These are phyloP conservation scores for Capsella rubella DNA, from an alignment of 441 rosid genomes.

Conservation along the genomic window DNA sequence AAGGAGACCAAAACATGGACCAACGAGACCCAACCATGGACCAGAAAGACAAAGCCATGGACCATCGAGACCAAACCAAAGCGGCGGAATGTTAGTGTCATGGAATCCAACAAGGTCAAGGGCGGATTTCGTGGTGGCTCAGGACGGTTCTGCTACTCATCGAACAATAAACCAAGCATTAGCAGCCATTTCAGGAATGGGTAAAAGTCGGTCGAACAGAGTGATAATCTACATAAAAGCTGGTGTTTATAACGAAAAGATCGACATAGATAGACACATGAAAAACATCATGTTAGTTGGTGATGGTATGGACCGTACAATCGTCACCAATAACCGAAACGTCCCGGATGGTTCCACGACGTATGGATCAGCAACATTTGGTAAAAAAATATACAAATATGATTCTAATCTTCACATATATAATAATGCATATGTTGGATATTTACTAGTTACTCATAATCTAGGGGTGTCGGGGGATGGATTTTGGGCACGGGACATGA, in stretches of 20 bases:
- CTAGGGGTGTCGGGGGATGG: constrained; percentile 71
- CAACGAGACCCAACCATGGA: constrained; percentile 24
- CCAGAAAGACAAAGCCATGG: constrained; percentile 5
- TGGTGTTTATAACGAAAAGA: constrained; percentile 63
- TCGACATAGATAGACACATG: constrained; percentile 52
- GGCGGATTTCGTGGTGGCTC: constrained; percentile 64
- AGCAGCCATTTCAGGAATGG: constrained; percentile 51
- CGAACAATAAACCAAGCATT: constrained; percentile 63
- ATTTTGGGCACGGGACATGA: constrained; percentile 77
- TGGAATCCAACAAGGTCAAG: constrained; percentile 63
- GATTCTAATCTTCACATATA: neutral
- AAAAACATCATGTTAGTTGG: constrained; percentile 67
- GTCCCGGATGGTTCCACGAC: constrained; percentile 63
- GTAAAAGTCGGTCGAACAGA: constrained; percentile 38
- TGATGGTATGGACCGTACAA: constrained; percentile 71
- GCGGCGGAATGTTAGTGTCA: constrained; percentile 49
- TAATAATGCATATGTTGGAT: neutral
- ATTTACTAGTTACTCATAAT: neutral
- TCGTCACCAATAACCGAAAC: constrained; percentile 54
- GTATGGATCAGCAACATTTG: constrained; percentile 65
- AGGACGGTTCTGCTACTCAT: constrained; percentile 64
- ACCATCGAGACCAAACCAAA: constrained; percentile 10
- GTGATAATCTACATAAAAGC: constrained; percentile 64
- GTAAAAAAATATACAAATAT: constrained; percentile 39
- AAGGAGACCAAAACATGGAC: constrained; percentile 22